Percentiles rank a stretch among this genome's conserved stretches.
These are phyloP conservation scores for Hyphopichia pseudoburtonii DNA, from an alignment of 1,139 yeast genomes.

Conservation along the genomic window DNA sequence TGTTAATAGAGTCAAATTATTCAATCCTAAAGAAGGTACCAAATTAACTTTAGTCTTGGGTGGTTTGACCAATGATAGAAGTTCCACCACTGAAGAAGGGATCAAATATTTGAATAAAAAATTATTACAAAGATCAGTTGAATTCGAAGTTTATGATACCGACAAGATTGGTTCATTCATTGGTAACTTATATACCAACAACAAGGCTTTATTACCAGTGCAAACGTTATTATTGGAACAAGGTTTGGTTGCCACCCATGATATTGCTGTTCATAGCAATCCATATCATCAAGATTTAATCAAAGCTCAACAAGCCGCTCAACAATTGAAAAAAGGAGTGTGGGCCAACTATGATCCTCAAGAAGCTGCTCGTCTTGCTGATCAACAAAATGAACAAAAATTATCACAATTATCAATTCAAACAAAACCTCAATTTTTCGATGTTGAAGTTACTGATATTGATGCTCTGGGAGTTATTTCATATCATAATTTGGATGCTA, in stretches of 20 bases:
- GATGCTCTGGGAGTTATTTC: conserved; percentile 48
- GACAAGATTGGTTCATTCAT: conserved; percentile 84
- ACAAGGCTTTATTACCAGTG: conserved; percentile 52
- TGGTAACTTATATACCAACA: conserved; percentile 63
- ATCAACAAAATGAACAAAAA: conserved; percentile 14
- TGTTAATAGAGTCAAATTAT: conserved; percentile 65
- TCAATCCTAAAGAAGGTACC: conserved; percentile 70
- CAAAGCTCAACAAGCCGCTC: conserved; percentile 66
- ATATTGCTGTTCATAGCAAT: conserved; percentile 60
- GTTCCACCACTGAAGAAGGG: conserved; percentile 50
- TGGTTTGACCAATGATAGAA: conserved; percentile 60
- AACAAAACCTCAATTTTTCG: conserved; percentile 53
- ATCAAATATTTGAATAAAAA: conserved; percentile 54
- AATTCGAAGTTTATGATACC: conserved; percentile 63
- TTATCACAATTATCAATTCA: conserved; percentile 20
- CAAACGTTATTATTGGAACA: conserved; percentile 60
- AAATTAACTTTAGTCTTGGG: conserved; percentile 73
- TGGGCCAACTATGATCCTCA: conserved; percentile 62
- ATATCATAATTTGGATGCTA: conserved; percentile 47
- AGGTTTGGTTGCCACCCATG: conserved; percentile 70
- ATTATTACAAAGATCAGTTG: conserved; percentile 71
- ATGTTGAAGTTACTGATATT: conserved; percentile 61
- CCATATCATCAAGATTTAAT: conserved; percentile 52
- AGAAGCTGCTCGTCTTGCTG: conserved; percentile 21
- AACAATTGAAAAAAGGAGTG: conserved; percentile 53